Percentiles rank a stretch among this genome's conserved stretches.
Evolutionary conservation across 441 rosid genomes (phyloP).

Genomic region (Adansonia grandidieri): DNA sequence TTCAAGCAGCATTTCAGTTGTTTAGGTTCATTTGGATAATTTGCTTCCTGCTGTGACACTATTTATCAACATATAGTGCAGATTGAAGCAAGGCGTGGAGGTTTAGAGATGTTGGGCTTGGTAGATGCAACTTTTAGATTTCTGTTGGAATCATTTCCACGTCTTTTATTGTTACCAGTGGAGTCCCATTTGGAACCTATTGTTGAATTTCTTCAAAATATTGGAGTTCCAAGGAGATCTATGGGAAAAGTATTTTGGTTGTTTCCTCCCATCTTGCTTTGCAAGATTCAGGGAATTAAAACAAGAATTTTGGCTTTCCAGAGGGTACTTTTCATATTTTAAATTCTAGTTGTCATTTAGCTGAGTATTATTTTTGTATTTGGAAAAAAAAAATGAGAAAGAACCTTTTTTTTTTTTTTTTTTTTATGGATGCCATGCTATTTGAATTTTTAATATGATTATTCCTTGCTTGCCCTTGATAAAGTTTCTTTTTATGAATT

Average conservation of each 20-base stretch:
- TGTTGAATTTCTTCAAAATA: slow-evolving; percentile 54
- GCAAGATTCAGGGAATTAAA: slow-evolving; percentile 44
- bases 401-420: background rate
- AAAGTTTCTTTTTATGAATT: slow-evolving; percentile 25
- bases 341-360: background rate
- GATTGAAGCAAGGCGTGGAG: slow-evolving; percentile 97
- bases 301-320: slow-evolving; percentile 48
- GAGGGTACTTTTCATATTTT: slow-evolving; percentile 48
- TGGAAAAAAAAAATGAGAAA: background rate
- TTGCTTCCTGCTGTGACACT: slow-evolving; percentile 19
- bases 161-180: slow-evolving; percentile 60
- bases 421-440: slow-evolving; percentile 28
- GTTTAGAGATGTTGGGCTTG: slow-evolving; percentile 66
- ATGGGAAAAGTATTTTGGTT: slow-evolving; percentile 58
- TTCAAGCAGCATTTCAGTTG: background rate
- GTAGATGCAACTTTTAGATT: slow-evolving; percentile 60
- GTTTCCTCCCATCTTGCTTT: slow-evolving; percentile 69
- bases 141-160: slow-evolving; percentile 85
- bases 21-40: background rate
- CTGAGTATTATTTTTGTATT: background rate
- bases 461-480: slow-evolving; percentile 31
- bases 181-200: slow-evolving; percentile 65
- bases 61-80: slow-evolving; percentile 32
- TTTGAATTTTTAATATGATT: slow-evolving; percentile 11
- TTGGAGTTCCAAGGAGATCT: slow-evolving; percentile 54